Evolutionary conservation across 257 asterid genomes (phyloP).

Genomic region (Solanum sitiens): DNA sequence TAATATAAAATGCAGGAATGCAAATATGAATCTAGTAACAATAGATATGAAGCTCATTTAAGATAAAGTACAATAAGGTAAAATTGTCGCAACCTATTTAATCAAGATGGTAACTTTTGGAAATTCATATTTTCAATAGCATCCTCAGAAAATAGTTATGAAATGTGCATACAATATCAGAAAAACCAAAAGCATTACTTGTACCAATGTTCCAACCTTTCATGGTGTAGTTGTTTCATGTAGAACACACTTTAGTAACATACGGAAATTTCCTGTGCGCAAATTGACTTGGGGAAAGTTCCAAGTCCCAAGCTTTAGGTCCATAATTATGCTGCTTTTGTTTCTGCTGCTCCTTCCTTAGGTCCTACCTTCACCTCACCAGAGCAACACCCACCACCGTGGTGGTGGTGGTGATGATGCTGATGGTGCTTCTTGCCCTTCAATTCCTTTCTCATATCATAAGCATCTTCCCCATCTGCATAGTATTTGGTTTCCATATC

Average conservation of each 20-base stretch:
- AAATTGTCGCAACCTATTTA: not conserved
- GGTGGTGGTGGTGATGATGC: conserved; percentile 65
- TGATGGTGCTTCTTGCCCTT: conserved; percentile 64
- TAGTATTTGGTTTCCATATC: conserved; percentile 93
- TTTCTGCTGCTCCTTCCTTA: conserved; percentile 31
- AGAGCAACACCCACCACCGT: conserved; percentile 89
- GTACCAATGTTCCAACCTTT: not conserved
- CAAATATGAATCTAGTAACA: not conserved
- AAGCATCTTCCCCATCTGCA: conserved; percentile 99
- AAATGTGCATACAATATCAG: not conserved
- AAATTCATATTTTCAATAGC: not conserved
- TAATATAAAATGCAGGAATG: not conserved
- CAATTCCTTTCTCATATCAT: conserved; percentile 90
- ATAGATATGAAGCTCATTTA: not conserved
- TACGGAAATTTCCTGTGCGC: not conserved
- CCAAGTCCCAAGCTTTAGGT: not conserved
- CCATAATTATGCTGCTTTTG: conserved; percentile 13
- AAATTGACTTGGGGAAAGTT: not conserved
- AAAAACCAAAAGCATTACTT: not conserved
- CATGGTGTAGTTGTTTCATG: not conserved
- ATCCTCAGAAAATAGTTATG: not conserved
- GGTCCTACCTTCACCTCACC: conserved; percentile 38
- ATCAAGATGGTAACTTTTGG: not conserved
- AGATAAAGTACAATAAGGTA: not conserved
- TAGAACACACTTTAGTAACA: not conserved